These are phyloP conservation scores for Phyllosticta citrichinensis DNA, from an alignment of 2,329 filamentous ascomycete genomes.

Conservation along the genomic window DNA sequence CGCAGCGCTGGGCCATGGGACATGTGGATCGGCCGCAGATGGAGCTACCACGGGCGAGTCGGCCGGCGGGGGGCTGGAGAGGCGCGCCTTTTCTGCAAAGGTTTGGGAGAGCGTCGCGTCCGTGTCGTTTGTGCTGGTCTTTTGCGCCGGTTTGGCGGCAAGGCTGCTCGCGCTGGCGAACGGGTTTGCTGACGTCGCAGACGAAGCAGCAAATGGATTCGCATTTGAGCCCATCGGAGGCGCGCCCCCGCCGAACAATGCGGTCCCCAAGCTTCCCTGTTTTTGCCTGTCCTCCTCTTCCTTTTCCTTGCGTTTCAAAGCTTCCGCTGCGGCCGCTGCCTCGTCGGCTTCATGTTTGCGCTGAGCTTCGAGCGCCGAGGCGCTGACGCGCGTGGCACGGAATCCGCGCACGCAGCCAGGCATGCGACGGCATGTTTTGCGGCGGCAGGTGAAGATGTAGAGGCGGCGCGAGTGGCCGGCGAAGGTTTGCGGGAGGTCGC, in stretches of 20 bases:
- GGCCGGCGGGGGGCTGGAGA: conserved; percentile 28
- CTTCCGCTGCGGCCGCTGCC: conserved; percentile 16
- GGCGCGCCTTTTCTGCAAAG: conserved; percentile 60
- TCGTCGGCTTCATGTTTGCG: conserved; percentile 13
- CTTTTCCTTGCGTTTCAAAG: conserved; percentile 9
- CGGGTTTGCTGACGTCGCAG: conserved; percentile 37
- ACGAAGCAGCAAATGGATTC: conserved; percentile 51
- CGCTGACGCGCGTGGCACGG: conserved; percentile 52
- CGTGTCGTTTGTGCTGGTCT: conserved; percentile 16
- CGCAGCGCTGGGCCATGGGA: conserved; percentile 19
- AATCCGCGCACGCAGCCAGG: conserved; percentile 71
- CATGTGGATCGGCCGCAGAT: conserved; percentile 47
- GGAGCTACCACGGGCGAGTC: conserved; percentile 31
- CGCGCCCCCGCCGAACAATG: conserved; percentile 57
- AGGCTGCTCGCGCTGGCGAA: conserved; percentile 31
- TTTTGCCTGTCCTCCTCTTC: conserved; percentile 21
- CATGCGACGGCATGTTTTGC: conserved; percentile 69
- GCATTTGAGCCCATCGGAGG: conserved; percentile 17
- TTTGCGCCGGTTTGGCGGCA: conserved; percentile 35
- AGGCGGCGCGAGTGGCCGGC: conserved; percentile 78
- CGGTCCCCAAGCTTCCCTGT: conserved; percentile 46
- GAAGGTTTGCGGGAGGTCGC: conserved; percentile 76
- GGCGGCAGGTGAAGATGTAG: conserved; percentile 75
- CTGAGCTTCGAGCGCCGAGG: conserved; percentile 14
- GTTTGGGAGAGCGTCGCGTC: conserved; percentile 56